Base-by-base conservation (phyloP, 805 yeast genomes). In the Pichia cabralensis region DNA sequence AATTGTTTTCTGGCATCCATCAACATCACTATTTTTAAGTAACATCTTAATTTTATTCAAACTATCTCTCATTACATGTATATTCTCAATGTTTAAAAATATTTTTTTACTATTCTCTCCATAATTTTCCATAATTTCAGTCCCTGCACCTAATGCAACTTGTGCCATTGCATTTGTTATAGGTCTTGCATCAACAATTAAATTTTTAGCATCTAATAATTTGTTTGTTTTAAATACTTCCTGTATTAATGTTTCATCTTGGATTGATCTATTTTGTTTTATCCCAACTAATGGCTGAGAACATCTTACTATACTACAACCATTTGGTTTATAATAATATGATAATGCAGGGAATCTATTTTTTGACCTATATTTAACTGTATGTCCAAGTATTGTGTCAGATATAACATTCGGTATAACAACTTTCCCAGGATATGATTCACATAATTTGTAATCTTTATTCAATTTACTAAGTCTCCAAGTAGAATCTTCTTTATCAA, bases 141-240 rank as follows among this genome's bases (percentile, higher is more conserved):
- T 80, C 1, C 98, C 98, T n/a, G 96, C 98, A 10, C 98, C 98
- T 12, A 92, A 60, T 0, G 97, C 97, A 30, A 84, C 83, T 49
- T 92, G 97, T 0, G 96, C 97, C 72, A 86, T 72, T 7, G 97
- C 97, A 56, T 92, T 92, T 0, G 96, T 80, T 18, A 86, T 56
- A 1, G 98, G 98, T 36, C 98, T 65, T 16, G 94, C 81, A 60
- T 92, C 98, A 5, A 85, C 89, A 21, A 92, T 76, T 20, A 92
- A 56, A 49, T 88, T 78, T 20, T 37, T 31, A 1, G 39, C 23
- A 6, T 36, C 22, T 35, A 48, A 28, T 48, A 58, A 35, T 53
- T 64, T 28, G 39, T 80, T 82, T 1, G 80, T 68, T 25, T 64
- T 61, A 55, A 86, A 85, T 8, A 84, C 76, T 43, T 85, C 94